Conservation (phyloP, 352 stramenopile genomes). For the Halophytophthora batemanensis region DNA sequence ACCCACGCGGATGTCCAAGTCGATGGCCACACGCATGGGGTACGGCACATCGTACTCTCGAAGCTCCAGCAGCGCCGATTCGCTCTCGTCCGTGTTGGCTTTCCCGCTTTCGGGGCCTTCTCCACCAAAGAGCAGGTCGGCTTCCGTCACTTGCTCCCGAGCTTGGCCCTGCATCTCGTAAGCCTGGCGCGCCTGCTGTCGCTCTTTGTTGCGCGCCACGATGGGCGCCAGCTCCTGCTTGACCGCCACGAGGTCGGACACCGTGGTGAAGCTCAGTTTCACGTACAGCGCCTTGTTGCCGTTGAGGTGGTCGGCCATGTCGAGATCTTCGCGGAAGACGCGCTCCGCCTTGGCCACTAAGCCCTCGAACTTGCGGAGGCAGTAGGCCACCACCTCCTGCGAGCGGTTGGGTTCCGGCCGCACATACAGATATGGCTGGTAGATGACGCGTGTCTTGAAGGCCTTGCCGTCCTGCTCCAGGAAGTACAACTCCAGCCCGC, state of each 20-base stretch:
- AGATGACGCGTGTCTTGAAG: constrained; percentile 96
- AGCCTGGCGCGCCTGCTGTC: constrained; percentile 55
- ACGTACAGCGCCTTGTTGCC: constrained; percentile 86
- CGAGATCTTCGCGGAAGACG: constrained; percentile 88
- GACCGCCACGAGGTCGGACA: constrained; percentile 62
- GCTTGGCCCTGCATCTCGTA: constrained; percentile 62
- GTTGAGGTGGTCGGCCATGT: constrained; percentile 88
- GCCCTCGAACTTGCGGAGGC: constrained; percentile 80
- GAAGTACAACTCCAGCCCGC: constrained; percentile 95
- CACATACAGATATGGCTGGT: constrained; percentile 98
- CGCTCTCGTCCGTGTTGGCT: constrained; percentile 47
- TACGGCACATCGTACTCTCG: constrained; percentile 99
- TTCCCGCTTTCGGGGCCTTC: constrained; percentile 13
- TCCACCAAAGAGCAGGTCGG: constrained; percentile 35
- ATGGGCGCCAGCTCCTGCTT: constrained; percentile 63
- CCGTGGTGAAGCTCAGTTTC: constrained; percentile 89
- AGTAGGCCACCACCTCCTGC: constrained; percentile 81
- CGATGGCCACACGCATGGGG: constrained; percentile 94
- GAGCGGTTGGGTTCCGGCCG: constrained; percentile 50
- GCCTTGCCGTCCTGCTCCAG: constrained; percentile 89
- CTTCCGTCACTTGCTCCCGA: constrained; percentile 35
- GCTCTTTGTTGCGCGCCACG: constrained; percentile 61
- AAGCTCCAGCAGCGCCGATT: constrained; percentile 88
- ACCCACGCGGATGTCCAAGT: constrained; percentile 95
- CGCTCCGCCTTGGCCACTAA: constrained; percentile 72